phyloP scores from a whole-genome alignment of 192 early-diverging fungal species.

The Powellomyces hirtus region DNA sequence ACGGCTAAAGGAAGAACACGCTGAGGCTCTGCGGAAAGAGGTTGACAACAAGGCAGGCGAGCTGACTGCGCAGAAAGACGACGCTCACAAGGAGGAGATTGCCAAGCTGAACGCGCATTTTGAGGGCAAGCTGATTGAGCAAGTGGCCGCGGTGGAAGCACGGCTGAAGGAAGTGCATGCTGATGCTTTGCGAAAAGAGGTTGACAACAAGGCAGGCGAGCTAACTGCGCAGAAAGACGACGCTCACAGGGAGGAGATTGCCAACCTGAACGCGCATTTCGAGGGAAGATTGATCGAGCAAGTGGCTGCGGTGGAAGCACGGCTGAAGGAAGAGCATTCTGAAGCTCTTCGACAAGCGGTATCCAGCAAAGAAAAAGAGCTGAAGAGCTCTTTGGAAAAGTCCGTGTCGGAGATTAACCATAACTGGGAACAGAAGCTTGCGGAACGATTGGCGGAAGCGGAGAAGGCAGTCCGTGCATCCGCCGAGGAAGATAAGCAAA shows the following conservation, averaged over 20 bases:
- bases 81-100: background rate
- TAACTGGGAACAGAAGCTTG: background rate
- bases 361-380: background rate
- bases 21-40: background rate
- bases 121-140: background rate
- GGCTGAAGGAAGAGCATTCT: background rate
- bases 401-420: background rate
- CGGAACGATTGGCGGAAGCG: background rate
- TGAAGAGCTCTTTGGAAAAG: background rate
- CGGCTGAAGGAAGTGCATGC: background rate
- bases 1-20: background rate
- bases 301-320: background rate
- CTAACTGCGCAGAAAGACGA: background rate
- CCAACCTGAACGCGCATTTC: background rate
- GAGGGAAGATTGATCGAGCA: background rate
- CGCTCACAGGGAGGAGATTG: background rate
- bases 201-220: background rate
- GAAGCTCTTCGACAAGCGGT: background rate
- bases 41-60: background rate
- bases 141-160: background rate
- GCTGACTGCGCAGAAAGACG: too few species aligned
- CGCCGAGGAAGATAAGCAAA: background rate
- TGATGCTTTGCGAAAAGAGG: background rate
- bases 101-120: background rate
- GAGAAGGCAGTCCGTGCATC: background rate